A percentile compares a stretch with the other conserved stretches of the same genome.
Conservation (phyloP, 176 grass and related monocot genomes). For the Dendrocalamus sinicus region DNA sequence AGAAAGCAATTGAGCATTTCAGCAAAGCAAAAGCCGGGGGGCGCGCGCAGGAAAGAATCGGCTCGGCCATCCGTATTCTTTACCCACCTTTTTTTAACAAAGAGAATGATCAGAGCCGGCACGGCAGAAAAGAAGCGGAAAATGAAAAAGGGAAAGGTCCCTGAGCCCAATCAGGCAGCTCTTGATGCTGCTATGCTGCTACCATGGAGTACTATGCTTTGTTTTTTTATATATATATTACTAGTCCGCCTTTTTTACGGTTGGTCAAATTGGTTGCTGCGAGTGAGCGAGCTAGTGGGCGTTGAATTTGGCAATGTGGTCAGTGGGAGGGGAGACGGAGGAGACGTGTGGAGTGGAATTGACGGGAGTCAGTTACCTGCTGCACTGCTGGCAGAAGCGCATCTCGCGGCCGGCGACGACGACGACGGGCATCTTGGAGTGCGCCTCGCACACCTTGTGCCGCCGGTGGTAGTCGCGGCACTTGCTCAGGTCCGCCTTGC, state of each 20-base stretch:
- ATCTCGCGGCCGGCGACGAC: conserved; percentile 72
- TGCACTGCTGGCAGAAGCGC: conserved; percentile 97
- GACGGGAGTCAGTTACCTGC: conserved; percentile 57
- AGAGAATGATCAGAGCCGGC: background rate
- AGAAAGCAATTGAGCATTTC: background rate
- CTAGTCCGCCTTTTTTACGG: background rate
- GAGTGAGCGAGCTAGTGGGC: background rate
- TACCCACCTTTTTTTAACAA: background rate
- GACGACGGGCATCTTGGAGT: conserved; percentile 82
- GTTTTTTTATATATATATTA: background rate
- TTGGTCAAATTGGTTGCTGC: background rate
- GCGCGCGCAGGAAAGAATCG: background rate
- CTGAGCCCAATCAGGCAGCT: background rate
- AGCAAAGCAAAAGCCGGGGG: background rate
- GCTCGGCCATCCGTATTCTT: background rate
- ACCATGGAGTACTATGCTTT: background rate
- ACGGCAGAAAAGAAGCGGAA: background rate
- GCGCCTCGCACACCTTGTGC: conserved; percentile 94
- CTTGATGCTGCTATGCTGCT: background rate
- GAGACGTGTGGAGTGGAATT: background rate
- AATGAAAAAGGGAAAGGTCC: background rate
- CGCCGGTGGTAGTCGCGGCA: conserved; percentile 85
- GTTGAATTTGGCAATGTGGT: background rate
- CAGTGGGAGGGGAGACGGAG: background rate
- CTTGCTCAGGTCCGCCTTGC: conserved; percentile 81